Percentiles rank a stretch among this genome's conserved stretches.
phyloP scores from a whole-genome alignment of 148 eudicot species.

The Bassia scoparia region DNA sequence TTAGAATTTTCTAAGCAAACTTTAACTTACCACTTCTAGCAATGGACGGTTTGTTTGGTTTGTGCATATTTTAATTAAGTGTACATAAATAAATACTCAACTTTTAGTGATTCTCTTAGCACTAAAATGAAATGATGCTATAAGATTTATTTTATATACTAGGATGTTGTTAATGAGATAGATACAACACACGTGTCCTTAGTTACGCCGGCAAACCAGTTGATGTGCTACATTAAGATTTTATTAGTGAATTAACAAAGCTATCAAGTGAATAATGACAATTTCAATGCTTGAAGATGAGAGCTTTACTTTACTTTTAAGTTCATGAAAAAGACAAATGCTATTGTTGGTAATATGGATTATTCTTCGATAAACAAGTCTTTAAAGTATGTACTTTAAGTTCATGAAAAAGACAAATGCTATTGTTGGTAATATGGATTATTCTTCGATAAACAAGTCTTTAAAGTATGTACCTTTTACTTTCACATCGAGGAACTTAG shows the following conservation, averaged over 20 bases:
- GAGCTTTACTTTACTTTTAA: too few relatives aligned
- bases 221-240: too few relatives aligned
- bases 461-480: neutral
- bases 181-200: neutral
- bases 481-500: too few relatives aligned
- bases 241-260: too few relatives aligned
- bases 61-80: neutral
- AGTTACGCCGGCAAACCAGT: neutral
- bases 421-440: conserved; percentile 16
- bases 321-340: too few relatives aligned
- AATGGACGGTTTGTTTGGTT: conserved; percentile 17
- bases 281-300: neutral
- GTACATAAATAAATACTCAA: neutral
- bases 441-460: neutral
- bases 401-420: conserved; percentile 2
- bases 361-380: too few relatives aligned
- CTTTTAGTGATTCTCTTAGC: conserved; percentile 11
- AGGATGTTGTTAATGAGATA: too few relatives aligned
- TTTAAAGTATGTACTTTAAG: neutral
- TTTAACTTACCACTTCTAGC: conserved; percentile 4
- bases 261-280: too few relatives aligned
- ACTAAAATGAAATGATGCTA: conserved; percentile 24
- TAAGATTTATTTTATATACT: too few relatives aligned
- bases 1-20: neutral
- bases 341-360: too few relatives aligned